A percentile compares a stretch with the other conserved stretches of the same genome.
Evolutionary conservation across 106 monocot species (phyloP).

Genomic region (Dendrobium huoshanense): DNA sequence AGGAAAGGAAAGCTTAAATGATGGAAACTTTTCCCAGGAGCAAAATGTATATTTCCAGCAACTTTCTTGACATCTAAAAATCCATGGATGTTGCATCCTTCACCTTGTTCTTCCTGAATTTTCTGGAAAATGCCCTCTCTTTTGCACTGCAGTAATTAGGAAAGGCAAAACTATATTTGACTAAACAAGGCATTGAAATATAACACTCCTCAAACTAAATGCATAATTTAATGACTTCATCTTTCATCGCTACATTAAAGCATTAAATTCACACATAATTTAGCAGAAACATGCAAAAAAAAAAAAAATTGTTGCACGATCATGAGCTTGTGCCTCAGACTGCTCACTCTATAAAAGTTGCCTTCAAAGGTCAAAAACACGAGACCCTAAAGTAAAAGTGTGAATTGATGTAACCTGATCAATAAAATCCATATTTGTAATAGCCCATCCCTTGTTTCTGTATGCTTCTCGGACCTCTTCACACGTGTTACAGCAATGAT

Average conservation of each 20-base stretch:
- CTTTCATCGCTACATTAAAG: neutral
- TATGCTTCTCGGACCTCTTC: constrained; percentile 97
- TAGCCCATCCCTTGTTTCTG: constrained; percentile 82
- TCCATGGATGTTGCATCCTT: constrained; percentile 76
- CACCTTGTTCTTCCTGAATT: constrained; percentile 68
- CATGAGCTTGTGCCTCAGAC: neutral
- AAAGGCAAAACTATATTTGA: neutral
- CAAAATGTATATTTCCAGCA: constrained; percentile 76
- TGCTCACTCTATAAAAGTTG: neutral
- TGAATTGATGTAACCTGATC: constrained; percentile 60
- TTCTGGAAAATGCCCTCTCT: constrained; percentile 61
- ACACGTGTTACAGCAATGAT: constrained; percentile 95
- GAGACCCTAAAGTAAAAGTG: neutral
- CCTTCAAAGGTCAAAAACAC: neutral
- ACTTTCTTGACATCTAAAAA: constrained; percentile 75
- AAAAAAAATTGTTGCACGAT: neutral
- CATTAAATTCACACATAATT: neutral
- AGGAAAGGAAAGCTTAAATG: constrained; percentile 16
- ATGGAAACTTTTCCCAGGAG: constrained; percentile 61
- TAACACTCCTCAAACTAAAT: neutral
- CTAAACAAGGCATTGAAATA: neutral
- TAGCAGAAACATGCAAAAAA: neutral
- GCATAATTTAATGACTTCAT: neutral
- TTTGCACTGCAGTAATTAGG: constrained; percentile 26
- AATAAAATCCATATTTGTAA: constrained; percentile 68